Conservation (phyloP, 208 protist genomes). For the Crithidia fasciculata region DNA sequence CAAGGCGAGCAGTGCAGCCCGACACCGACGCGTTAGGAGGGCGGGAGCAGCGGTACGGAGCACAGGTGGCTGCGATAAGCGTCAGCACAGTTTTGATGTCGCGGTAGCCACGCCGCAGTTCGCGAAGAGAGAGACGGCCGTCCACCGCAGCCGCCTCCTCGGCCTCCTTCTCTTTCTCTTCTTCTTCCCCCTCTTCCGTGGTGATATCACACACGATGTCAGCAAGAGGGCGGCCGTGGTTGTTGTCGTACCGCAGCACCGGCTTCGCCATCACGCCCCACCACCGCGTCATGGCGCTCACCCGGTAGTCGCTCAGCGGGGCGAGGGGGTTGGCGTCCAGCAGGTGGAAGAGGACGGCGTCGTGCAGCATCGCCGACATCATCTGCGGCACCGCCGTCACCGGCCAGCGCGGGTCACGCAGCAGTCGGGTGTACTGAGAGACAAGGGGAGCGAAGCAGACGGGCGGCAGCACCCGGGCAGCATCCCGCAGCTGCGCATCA, state of each 20-base stretch:
- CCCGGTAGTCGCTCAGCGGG: slow-evolving; percentile 53
- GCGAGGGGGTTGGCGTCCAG: slow-evolving; percentile 55
- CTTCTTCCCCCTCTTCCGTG: neutral
- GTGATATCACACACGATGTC: slow-evolving; percentile 2
- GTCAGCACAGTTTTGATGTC: slow-evolving; percentile 65
- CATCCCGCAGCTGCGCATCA: slow-evolving; percentile 37
- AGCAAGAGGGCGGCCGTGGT: slow-evolving; percentile 21
- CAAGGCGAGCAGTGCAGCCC: slow-evolving; percentile 58
- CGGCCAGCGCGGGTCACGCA: slow-evolving; percentile 38
- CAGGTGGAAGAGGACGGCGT: slow-evolving; percentile 65
- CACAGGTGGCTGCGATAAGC: slow-evolving; percentile 51
- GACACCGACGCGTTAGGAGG: slow-evolving; percentile 48
- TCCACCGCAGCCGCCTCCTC: neutral
- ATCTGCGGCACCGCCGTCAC: slow-evolving; percentile 46
- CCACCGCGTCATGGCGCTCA: slow-evolving; percentile 66
- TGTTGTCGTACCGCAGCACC: slow-evolving; percentile 41
- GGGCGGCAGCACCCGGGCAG: slow-evolving; percentile 36
- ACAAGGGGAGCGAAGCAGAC: slow-evolving; percentile 40
- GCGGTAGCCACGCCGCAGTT: slow-evolving; percentile 34
- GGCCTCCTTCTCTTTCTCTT: neutral
- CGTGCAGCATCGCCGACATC: slow-evolving; percentile 64
- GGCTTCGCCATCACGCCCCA: slow-evolving; percentile 45
- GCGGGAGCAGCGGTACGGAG: slow-evolving; percentile 67
- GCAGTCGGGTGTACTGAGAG: slow-evolving; percentile 38
- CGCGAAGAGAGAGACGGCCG: slow-evolving; percentile 9